Base-by-base conservation (phyloP, 495 filamentous ascomycete species). In the Annulohypoxylon nitens region DNA sequence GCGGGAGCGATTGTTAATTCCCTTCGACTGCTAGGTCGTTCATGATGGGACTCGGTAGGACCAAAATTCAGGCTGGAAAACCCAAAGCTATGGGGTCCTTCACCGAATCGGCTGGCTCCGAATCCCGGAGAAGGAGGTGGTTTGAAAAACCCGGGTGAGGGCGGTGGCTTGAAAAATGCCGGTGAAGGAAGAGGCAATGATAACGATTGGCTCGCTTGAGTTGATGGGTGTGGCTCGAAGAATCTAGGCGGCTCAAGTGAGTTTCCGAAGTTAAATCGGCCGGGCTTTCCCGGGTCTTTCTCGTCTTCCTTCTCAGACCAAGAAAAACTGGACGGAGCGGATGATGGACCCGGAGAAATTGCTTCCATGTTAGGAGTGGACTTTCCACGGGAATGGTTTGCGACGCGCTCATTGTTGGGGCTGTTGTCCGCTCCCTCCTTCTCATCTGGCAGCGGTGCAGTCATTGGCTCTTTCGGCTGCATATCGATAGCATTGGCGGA, bases 271-370 rank as follows among this genome's bases (percentile, higher is more conserved):
- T 80, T 79, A 63, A 86, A 86, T 0, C 82, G 82, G 14, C 78
- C 77, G 7, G 26, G 37, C 23, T 72, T 71, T 45, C 75, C 74
- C 2, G 61, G 67, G 45, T 83, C 80, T 10, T 73, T 78, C 25
- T 81, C 80, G 26, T 83, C 81, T 58, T 83, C 82, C 63, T 79
- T 82, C 68, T 83, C 84, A 5, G 80, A 75, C 85, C 85, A 87
- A 4, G 84, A 84, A 57, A 86, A 85, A 61, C 77, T 85, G 1
- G 85, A 85, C 2, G 88, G 88, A 0, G 88, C 88, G 14, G 88
- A 89, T 12, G 87, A 88, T 1, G 88, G 88, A 0, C 88, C 88
- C 0, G 88, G 86, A 2, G 85, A 86, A 20, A 85, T 84, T 39
- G 80, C 78, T 59, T 85, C 86, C 12, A 80, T 69, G 57, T 80